Percentiles rank a stretch among this genome's conserved stretches.
Evolutionary conservation across 2,329 filamentous ascomycete genomes (phyloP).

Genomic region (Bipolaris oryzae): DNA sequence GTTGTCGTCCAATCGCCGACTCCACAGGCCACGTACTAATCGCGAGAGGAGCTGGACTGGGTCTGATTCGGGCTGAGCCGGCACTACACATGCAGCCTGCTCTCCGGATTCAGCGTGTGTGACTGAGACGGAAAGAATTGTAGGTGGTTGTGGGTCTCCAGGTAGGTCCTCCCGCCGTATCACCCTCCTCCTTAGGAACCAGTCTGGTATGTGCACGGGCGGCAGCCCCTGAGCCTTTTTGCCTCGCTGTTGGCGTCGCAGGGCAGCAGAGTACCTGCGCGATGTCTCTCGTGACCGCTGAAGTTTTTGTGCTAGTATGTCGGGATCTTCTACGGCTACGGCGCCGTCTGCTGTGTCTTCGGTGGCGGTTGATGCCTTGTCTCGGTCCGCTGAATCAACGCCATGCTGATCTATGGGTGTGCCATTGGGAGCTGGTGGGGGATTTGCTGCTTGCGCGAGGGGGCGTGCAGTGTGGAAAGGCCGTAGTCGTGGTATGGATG

Average conservation of each 20-base stretch:
- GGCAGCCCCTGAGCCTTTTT: constrained; percentile 44
- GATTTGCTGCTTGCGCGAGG: constrained; percentile 36
- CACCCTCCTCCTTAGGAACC: constrained; percentile 63
- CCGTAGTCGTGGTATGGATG: constrained; percentile 35
- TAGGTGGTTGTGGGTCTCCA: constrained; percentile 13
- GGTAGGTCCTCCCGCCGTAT: constrained; percentile 45
- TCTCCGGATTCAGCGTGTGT: constrained; percentile 33
- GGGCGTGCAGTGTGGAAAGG: constrained; percentile 43
- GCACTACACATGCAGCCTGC: constrained; percentile 31
- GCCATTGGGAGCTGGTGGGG: constrained; percentile 36
- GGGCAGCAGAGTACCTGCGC: constrained; percentile 42
- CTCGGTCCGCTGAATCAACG: constrained; percentile 23
- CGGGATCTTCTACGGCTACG: constrained; percentile 38
- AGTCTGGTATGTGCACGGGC: constrained; percentile 59
- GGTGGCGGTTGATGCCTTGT: constrained; percentile 24
- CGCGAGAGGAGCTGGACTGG: constrained; percentile 32
- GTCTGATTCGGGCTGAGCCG: constrained; percentile 24
- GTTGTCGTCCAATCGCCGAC: constrained; percentile 27
- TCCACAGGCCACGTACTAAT: constrained; percentile 34
- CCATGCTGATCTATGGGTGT: constrained; percentile 36
- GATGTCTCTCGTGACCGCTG: constrained; percentile 44
- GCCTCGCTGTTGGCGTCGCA: constrained; percentile 42
- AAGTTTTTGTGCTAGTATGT: constrained; percentile 45
- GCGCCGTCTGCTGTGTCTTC: constrained; percentile 30
- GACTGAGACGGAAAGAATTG: constrained; percentile 31